A percentile compares a stretch with the other conserved stretches of the same genome.
Conservation (phyloP, 2,329 filamentous ascomycete species). For the Teratosphaeria viscida region DNA sequence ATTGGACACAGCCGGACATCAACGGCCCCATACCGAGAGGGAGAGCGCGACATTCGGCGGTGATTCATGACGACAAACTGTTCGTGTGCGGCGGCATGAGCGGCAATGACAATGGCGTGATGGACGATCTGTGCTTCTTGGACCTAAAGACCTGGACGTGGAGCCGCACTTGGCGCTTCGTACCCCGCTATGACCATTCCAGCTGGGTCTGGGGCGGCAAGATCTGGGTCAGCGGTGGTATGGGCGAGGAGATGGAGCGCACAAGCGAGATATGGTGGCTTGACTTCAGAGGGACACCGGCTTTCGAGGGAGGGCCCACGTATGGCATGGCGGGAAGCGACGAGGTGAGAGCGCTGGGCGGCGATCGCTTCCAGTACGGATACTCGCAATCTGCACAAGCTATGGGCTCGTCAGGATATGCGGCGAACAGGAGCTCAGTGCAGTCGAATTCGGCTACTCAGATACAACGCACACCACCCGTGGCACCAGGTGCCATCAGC, state of each 20-base stretch:
- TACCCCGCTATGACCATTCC: slow-evolving; percentile 87
- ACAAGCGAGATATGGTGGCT: slow-evolving; percentile 96
- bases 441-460: slow-evolving; percentile 42
- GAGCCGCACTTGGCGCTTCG: slow-evolving; percentile 93
- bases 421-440: slow-evolving; percentile 58
- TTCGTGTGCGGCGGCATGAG: slow-evolving; percentile 96
- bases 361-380: slow-evolving; percentile 19
- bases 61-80: slow-evolving; percentile 90
- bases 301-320: slow-evolving; percentile 44
- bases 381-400: slow-evolving; percentile 14
- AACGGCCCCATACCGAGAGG: slow-evolving; percentile 78
- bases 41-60: slow-evolving; percentile 82
- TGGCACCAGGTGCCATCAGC: slow-evolving; percentile 77
- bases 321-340: slow-evolving; percentile 22
- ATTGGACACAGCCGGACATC: slow-evolving; percentile 89
- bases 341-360: slow-evolving; percentile 23
- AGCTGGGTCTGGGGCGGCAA: slow-evolving; percentile 87
- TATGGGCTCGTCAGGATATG: slow-evolving; percentile 46
- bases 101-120: slow-evolving; percentile 78
- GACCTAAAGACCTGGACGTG: slow-evolving; percentile 96
- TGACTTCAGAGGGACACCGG: slow-evolving; percentile 81
- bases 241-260: slow-evolving; percentile 95
- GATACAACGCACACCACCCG: slow-evolving; percentile 37
- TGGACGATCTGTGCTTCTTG: slow-evolving; percentile 93
- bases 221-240: slow-evolving; percentile 91